Conservation (phyloP, 192 early-diverging fungal genomes). For the Podila minutissima region DNA sequence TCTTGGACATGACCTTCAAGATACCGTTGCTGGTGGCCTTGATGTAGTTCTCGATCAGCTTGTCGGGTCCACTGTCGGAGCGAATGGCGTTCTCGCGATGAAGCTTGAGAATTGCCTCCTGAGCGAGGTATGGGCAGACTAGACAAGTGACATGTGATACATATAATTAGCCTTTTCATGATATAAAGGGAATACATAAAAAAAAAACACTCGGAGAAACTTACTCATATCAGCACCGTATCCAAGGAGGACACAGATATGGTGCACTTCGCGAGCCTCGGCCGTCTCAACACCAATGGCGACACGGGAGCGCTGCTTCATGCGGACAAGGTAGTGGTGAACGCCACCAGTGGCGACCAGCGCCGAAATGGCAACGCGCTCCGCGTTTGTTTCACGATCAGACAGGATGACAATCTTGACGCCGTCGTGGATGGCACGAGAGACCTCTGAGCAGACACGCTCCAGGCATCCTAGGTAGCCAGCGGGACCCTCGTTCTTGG, state of each 20-base stretch:
- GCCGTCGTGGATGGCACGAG: constrained; percentile 80
- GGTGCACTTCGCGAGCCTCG: constrained; percentile 96
- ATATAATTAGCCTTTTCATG: background rate
- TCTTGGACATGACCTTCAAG: constrained; percentile 99
- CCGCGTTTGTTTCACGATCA: constrained; percentile 69
- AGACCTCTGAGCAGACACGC: constrained; percentile 86
- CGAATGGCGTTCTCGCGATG: constrained; percentile 83
- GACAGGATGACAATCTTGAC: constrained; percentile 87
- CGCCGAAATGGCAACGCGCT: constrained; percentile 85
- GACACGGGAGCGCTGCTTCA: constrained; percentile 88
- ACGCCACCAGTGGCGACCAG: constrained; percentile 91
- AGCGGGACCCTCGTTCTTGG: constrained; percentile 70
- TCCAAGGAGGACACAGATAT: constrained; percentile 93
- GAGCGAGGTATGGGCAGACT: constrained; percentile 92
- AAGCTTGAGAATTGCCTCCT: constrained; percentile 91
- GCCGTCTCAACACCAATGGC: constrained; percentile 91
- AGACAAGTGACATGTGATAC: background rate
- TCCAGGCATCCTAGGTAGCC: constrained; percentile 87
- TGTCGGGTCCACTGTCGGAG: constrained; percentile 67
- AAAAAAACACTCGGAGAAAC: background rate
- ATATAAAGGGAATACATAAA: background rate
- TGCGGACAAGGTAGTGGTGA: constrained; percentile 92
- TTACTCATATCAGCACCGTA: constrained; percentile 91
- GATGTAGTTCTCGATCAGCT: constrained; percentile 85
- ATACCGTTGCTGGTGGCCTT: constrained; percentile 94